Evolutionary conservation across 306 rosid genomes (phyloP), one percentile per base, ranked within the genome.

Genomic region (Malus sylvestris): DNA sequence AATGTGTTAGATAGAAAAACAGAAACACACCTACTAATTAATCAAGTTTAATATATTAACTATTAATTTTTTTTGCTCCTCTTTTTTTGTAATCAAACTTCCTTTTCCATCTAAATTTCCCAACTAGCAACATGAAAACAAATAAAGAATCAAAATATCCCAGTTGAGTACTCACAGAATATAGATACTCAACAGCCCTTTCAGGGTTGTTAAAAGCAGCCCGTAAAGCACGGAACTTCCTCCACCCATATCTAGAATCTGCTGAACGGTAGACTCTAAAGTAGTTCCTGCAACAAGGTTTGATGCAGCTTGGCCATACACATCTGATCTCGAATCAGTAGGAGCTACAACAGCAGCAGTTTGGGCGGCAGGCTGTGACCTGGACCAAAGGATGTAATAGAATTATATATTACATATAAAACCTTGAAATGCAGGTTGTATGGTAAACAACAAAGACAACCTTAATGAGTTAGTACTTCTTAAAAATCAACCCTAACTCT

Each of bases 121-220:
- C 20, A 49, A 49, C 55, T 49, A 40, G 11, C 44, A 49, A 49
- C 20, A 49, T 49, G 20, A 49, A 49, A 49, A 49, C 55, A 49
- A 5, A 46, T 46, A 49, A 49, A 49, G 55, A 29, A n/a, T 70
- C 32, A 61, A 27, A 14, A 27, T 6, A 14, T 49, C 55, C 16
- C 10, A 57, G 29, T 18, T 40, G 22, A 65, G 35, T 15, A 81
- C 98, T 83, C 82, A 94, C 98, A 3, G 96, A 72, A 85, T 94
- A 94, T 79, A 94, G 83, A 85, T 94, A 94, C 83, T 94, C 98
- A 83, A 94, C 91, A 72, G 98, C 98, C 86, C 98, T 94, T 87
- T 94, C 98, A 51, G 98, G 98, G 84, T 94, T 94, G 81, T 94
- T 94, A 76, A 38, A 94, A 58, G 98, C 98, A 85, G 98, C 96